Evolutionary conservation across 257 asterid species (phyloP).

Genomic region (Solanum commersonii): DNA sequence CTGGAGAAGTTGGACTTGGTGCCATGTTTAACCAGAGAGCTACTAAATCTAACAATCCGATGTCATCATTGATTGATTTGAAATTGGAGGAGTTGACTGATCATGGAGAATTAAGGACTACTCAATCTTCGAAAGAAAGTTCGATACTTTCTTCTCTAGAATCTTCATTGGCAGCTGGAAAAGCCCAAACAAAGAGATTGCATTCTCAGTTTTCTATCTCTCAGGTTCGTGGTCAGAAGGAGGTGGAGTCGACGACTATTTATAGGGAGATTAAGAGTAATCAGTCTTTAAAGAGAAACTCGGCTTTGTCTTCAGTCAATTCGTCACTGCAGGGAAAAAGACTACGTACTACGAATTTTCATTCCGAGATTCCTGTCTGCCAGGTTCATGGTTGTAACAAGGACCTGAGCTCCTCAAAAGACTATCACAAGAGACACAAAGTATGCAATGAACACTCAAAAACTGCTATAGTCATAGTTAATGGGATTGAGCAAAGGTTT

Average conservation of each 20-base stretch:
- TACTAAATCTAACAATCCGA: background rate
- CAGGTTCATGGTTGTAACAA: constrained; percentile 59
- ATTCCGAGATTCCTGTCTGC: constrained; percentile 34
- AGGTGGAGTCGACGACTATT: constrained; percentile 9
- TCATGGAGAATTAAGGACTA: constrained; percentile 8
- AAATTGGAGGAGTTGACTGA: background rate
- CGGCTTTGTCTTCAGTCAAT: constrained; percentile 13
- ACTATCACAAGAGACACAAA: constrained; percentile 63
- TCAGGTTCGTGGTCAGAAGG: constrained; percentile 48
- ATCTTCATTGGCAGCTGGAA: constrained; percentile 21
- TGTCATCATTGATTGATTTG: background rate
- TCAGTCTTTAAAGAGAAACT: constrained; percentile 7
- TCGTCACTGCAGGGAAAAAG: constrained; percentile 26
- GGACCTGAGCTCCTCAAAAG: constrained; percentile 58
- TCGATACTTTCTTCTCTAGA: constrained; percentile 9
- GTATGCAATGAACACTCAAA: constrained; percentile 70
- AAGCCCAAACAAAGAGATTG: constrained; percentile 15
- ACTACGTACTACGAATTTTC: constrained; percentile 14
- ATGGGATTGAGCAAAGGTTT: constrained; percentile 55
- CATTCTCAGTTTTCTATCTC: constrained; percentile 29
- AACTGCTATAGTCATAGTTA: constrained; percentile 51
- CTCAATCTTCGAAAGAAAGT: constrained; percentile 7
- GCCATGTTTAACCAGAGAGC: background rate
- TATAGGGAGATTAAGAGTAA: constrained; percentile 9
- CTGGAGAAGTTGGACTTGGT: constrained; percentile 2